Base-by-base conservation (phyloP, 2,329 filamentous ascomycete species). In the Mycosphaerelloides madeirae region DNA sequence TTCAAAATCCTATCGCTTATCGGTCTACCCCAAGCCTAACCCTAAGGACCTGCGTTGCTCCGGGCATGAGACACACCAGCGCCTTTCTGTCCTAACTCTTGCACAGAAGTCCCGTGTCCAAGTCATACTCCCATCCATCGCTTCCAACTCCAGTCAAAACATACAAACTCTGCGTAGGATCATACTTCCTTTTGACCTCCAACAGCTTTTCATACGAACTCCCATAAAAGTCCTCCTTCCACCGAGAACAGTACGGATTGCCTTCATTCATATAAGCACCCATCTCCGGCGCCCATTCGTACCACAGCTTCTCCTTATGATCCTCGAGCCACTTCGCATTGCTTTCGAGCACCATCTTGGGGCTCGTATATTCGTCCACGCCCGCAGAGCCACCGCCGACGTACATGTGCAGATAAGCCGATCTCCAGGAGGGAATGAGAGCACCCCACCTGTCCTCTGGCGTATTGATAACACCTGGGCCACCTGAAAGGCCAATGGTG, bases 241-340 rank as follows among this genome's bases (percentile, higher is more conserved):
- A 72, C 46, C 68, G 55, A 2, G 61, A 62, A 54, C 72, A 65
- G 33, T 60, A 61, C 51, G 65, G 67, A 44, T 69, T 61, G 9
- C 54, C 67, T 34, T 73, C 71, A 44, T 72, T 73, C 49, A 69
- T 54, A 50, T 74, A 74, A 3, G 58, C 58, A 2, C 68, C 66
- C 8, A 61, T 62, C 28, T 62, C 56, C 0, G 71, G 69, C 1
- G 68, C 67, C 18, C 68, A 56, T 8, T 68, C 48, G 32, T 63
- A 64, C 54, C 54, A 63, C 32, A 54, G 35, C 14, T 16, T 38
- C 37, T 61, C 57, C 12, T 54, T 53, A 2, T 38, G 31, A 13
- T 54, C 39, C 6, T 56, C 49, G 1, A 54, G 36, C 52, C 53
- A 60, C 2, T 46, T 38, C 3, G 49, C 49, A 7, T 44, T 46